Evolutionary conservation across 2,329 filamentous ascomycete genomes (phyloP).

Genomic region (Mycosphaerella sp.): DNA sequence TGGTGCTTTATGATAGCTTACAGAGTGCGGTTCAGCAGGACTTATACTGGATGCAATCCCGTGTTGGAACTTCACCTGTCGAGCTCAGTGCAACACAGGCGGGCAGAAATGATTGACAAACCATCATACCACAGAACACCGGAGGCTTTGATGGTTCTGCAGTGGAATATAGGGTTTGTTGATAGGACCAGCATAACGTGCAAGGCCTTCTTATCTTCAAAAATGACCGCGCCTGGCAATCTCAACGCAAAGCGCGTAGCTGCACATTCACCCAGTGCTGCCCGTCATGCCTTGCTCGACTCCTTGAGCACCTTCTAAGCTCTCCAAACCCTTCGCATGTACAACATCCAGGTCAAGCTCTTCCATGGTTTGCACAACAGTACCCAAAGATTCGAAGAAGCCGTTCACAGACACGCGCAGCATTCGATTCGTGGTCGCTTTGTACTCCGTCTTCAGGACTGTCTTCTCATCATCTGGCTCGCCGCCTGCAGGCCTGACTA

Average conservation of each 20-base stretch:
- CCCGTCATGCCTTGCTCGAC: constrained; percentile 36
- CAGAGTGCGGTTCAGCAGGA: not conserved
- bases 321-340: constrained; percentile 40
- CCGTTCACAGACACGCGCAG: constrained; percentile 91
- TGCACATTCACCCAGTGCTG: constrained; percentile 15
- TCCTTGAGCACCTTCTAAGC: constrained; percentile 37
- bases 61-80: no score
- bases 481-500: constrained; percentile 14
- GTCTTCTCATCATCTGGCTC: constrained; percentile 37
- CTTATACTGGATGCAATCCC: not conserved
- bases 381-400: constrained; percentile 82
- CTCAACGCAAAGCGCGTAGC: not conserved
- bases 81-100: no score
- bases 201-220: not conserved
- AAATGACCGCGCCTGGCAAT: not conserved
- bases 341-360: constrained; percentile 82
- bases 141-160: no score
- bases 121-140: no score
- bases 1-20: not conserved
- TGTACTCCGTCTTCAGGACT: constrained; percentile 68
- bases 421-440: constrained; percentile 91
- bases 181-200: not conserved
- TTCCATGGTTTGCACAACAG: constrained; percentile 84
- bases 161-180: no score
- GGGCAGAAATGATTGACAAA: no score